A percentile compares a stretch with the other conserved stretches of the same genome.
These are phyloP conservation scores for Purpureocillium lavendulum DNA, from an alignment of 2,329 filamentous ascomycete species.

Conservation along the genomic window DNA sequence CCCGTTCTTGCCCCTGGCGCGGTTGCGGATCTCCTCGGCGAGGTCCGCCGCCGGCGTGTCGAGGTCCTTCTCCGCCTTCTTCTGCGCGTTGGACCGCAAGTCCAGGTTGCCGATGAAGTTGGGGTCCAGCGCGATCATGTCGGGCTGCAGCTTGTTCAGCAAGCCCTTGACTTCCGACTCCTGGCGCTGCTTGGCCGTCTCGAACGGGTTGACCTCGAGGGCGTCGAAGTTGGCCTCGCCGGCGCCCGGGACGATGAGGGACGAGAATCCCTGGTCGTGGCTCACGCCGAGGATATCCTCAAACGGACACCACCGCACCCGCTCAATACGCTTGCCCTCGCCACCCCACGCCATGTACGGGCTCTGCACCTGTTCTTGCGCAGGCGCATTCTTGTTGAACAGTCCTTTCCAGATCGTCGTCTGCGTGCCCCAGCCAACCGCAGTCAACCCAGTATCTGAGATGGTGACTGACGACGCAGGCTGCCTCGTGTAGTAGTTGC, in stretches of 20 bases:
- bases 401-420: slow-evolving; percentile 87
- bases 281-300: slow-evolving; percentile 86
- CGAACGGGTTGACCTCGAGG: slow-evolving; percentile 89
- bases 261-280: slow-evolving; percentile 81
- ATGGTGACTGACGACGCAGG: slow-evolving; percentile 80
- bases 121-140: slow-evolving; percentile 94
- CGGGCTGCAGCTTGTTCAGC: slow-evolving; percentile 89
- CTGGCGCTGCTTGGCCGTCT: slow-evolving; percentile 84
- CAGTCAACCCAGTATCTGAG: slow-evolving; percentile 79
- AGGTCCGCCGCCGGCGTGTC: slow-evolving; percentile 57
- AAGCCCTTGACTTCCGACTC: slow-evolving; percentile 84
- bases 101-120: slow-evolving; percentile 88
- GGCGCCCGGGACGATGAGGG: slow-evolving; percentile 85
- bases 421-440: slow-evolving; percentile 85
- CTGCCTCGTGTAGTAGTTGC: slow-evolving; percentile 75
- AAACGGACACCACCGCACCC: slow-evolving; percentile 85
- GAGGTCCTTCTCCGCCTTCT: slow-evolving; percentile 68
- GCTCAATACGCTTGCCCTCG: slow-evolving; percentile 72
- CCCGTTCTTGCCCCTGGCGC: slow-evolving; percentile 82
- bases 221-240: slow-evolving; percentile 96
- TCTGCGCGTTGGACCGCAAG: slow-evolving; percentile 68
- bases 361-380: slow-evolving; percentile 72
- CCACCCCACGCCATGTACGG: slow-evolving; percentile 94
- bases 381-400: slow-evolving; percentile 62
- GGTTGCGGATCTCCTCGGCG: slow-evolving; percentile 60